phyloP scores from a whole-genome alignment of 345 rosid species.

The Erodium maritimum region DNA sequence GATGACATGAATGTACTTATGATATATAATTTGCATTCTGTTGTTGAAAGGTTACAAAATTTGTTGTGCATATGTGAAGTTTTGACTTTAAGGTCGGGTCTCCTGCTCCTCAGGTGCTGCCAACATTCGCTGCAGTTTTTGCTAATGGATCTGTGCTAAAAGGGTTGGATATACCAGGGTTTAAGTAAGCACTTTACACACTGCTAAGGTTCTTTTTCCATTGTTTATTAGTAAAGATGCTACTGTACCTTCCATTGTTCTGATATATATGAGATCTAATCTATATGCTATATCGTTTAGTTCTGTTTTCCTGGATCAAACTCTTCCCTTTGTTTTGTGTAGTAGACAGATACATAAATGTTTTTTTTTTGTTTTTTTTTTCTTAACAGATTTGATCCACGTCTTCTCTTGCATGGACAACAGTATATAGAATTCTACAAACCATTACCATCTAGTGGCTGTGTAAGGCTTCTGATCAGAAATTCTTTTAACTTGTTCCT shows the following conservation, averaged over 20 bases:
- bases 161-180: slow-evolving; percentile 38
- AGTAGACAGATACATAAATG: neutral
- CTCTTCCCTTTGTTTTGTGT: neutral
- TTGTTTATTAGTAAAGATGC: neutral
- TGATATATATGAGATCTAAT: neutral
- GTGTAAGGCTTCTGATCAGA: slow-evolving; percentile 33
- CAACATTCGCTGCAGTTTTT: slow-evolving; percentile 65
- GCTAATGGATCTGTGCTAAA: slow-evolving; percentile 17
- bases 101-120: slow-evolving; percentile 44
- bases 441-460: slow-evolving; percentile 60
- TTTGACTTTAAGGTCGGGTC: neutral
- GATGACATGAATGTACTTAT: neutral
- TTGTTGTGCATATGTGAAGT: neutral
- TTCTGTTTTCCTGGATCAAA: no score
- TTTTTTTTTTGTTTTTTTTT: slow-evolving; percentile 1
- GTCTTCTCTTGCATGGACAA: slow-evolving; percentile 76
- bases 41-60: neutral
- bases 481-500: neutral
- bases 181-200: slow-evolving; percentile 33
- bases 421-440: slow-evolving; percentile 72
- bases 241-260: neutral
- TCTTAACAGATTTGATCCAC: slow-evolving; percentile 49
- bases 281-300: neutral
- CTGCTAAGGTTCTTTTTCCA: neutral
- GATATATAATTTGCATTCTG: neutral